Conservation (phyloP, 2,329 filamentous ascomycete species). For the Neofusicoccum sp. region DNA sequence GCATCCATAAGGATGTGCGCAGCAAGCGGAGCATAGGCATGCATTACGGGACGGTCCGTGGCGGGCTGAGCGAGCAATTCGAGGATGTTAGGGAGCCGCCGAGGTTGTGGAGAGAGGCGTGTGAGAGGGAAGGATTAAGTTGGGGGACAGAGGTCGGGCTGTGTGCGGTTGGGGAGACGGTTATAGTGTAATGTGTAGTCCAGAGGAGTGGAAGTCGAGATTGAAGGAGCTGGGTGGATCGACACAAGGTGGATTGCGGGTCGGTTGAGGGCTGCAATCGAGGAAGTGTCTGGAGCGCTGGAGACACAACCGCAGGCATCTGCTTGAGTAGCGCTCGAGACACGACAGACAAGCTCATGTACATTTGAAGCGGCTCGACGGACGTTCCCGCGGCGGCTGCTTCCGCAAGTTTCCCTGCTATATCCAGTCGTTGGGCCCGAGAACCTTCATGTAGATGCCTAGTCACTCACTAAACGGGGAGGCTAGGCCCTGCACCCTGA, state of each 20-base stretch:
- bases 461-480: too few relatives aligned
- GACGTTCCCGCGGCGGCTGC: too few relatives aligned
- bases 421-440: too few relatives aligned
- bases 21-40: constrained; percentile 51
- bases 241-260: neutral
- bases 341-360: too few relatives aligned
- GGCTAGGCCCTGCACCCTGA: too few relatives aligned
- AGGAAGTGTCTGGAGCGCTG: neutral
- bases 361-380: too few relatives aligned
- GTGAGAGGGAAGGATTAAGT: constrained; percentile 42
- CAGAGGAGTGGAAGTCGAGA: neutral
- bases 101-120: constrained; percentile 44
- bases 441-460: too few relatives aligned
- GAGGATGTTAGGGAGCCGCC: constrained; percentile 52
- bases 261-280: neutral
- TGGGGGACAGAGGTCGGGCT: constrained; percentile 38
- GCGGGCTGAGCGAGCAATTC: constrained; percentile 44
- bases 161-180: constrained; percentile 50
- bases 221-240: neutral
- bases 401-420: too few relatives aligned
- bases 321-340: too few relatives aligned
- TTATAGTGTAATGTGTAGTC: constrained; percentile 33
- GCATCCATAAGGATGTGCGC: constrained; percentile 48
- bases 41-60: constrained; percentile 52
- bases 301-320: too few relatives aligned